Base-by-base conservation (phyloP, 805 yeast genomes). In the Teunomyces kruisii region DNA sequence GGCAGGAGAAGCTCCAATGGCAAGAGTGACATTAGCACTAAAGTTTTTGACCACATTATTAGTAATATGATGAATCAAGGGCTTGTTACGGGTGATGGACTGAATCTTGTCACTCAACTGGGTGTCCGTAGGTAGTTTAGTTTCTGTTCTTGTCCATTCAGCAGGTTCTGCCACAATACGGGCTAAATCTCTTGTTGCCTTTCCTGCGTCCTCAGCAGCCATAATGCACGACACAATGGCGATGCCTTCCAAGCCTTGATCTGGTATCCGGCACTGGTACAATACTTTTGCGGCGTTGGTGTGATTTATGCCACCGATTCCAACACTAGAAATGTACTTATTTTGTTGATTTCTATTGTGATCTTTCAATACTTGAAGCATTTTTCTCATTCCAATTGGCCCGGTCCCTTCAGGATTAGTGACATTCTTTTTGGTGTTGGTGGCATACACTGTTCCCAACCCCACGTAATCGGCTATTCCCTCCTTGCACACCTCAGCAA, bases 191-290 rank as follows among this genome's bases (percentile, higher is more conserved):
- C 49, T 56, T 0, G 92, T 76, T 0, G 86, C 81, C 2, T 52
- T 44, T 1, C 62, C 76, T 0, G 92, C 83, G 49, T 78, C 75
- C 8, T 54, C 47, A 1, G 74, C 68, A 1, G 88, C 88, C 84
- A 89, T 86, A 9, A 88, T 83, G 52, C 88, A 85, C 6, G 96
- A 87, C 2, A 91, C 97, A 10, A 90, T 83, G 2, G 96, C 94
- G 10, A 87, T 80, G n/a, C 97, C 97, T 58, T 87, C 87, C 7
- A 86, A 60, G 0, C 70, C 59, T 42, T 63, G 65, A 6, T 76
- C 81, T 2, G 75, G 72, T 5, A 72, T 46, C 1, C 72, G 59
- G 16, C 80, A 69, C 33, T 79, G 77, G 43, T 70, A 75, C 42
- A 85, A 54, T 1, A 85, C 86, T 24, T 79, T 70, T 7, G 77